These are phyloP conservation scores for Ceratocystis diversiconidia DNA, from an alignment of 2,329 filamentous ascomycete genomes.

Conservation along the genomic window DNA sequence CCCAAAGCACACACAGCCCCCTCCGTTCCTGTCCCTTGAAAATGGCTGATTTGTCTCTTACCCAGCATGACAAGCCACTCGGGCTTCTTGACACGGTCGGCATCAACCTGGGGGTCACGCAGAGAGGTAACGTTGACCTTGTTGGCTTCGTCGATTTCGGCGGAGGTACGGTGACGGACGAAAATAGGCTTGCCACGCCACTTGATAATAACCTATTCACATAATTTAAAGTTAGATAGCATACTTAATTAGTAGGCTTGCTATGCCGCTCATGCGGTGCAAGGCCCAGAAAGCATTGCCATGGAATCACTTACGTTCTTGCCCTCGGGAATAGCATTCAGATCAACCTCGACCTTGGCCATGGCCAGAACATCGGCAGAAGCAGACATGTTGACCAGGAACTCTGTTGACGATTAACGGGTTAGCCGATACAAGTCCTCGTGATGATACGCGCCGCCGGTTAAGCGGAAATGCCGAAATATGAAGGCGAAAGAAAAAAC, in stretches of 20 bases:
- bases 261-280: too few relatives aligned
- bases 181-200: constrained; percentile 99
- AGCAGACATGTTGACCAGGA: constrained; percentile 99
- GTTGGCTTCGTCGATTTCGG: constrained; percentile 92
- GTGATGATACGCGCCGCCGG: neutral
- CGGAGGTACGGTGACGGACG: constrained; percentile 90
- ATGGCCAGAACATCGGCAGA: constrained; percentile 97
- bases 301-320: constrained; percentile 66
- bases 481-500: neutral
- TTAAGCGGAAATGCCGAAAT: neutral
- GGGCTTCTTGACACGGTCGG: constrained; percentile 90
- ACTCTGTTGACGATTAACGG: constrained; percentile 47
- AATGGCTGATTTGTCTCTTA: constrained; percentile 29
- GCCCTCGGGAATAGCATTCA: constrained; percentile 85
- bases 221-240: neutral
- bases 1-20: neutral
- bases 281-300: too few relatives aligned
- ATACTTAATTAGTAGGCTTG: neutral
- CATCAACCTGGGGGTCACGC: constrained; percentile 81
- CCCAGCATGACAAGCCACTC: constrained; percentile 99
- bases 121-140: constrained; percentile 67
- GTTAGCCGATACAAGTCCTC: constrained; percentile 20
- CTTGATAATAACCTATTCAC: constrained; percentile 81
- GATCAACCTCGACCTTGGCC: constrained; percentile 98
- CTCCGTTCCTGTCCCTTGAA: neutral